phyloP scores from a whole-genome alignment of 495 filamentous ascomycete genomes.

The Friedmanniomyces endolithicus region DNA sequence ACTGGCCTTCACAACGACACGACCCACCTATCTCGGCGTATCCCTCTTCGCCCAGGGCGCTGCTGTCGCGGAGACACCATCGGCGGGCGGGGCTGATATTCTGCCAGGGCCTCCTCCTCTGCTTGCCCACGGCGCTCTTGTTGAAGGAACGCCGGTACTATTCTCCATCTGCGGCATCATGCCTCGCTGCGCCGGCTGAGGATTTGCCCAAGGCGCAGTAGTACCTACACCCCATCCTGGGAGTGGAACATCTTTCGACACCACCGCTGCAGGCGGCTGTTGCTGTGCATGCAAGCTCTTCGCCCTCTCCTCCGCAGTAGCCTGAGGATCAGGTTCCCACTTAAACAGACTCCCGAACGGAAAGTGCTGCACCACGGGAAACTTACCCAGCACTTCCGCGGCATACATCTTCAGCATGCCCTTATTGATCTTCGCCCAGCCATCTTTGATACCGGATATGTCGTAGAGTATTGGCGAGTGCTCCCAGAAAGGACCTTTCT shows the following conservation, averaged over 20 bases:
- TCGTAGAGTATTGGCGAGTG: slow-evolving; percentile 93
- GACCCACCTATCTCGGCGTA: neutral
- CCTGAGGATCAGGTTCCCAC: slow-evolving; percentile 65
- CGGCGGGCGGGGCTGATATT: no score
- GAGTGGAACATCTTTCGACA: slow-evolving; percentile 8
- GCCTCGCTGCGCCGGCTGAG: neutral
- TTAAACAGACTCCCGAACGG: slow-evolving; percentile 67
- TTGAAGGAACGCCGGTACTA: slow-evolving; percentile 5
- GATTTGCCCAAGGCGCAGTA: slow-evolving; percentile 26
- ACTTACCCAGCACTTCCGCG: slow-evolving; percentile 56
- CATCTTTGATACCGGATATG: slow-evolving; percentile 75
- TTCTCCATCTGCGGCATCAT: slow-evolving; percentile 1
- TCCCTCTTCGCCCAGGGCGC: neutral
- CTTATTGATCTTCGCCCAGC: slow-evolving; percentile 99
- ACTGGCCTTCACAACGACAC: no score
- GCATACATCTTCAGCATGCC: slow-evolving; percentile 68
- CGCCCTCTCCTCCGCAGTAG: slow-evolving; percentile 31
- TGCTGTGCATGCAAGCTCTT: slow-evolving; percentile 45
- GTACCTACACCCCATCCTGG: slow-evolving; percentile 2
- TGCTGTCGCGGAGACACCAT: neutral
- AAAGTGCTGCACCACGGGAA: slow-evolving; percentile 61
- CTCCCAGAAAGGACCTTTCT: slow-evolving; percentile 95
- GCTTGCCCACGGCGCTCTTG: slow-evolving; percentile 7
- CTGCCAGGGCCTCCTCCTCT: neutral
- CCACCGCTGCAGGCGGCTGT: slow-evolving; percentile 35